Base-by-base conservation (phyloP, 805 yeast genomes). In the Myxozyma udenii region DNA sequence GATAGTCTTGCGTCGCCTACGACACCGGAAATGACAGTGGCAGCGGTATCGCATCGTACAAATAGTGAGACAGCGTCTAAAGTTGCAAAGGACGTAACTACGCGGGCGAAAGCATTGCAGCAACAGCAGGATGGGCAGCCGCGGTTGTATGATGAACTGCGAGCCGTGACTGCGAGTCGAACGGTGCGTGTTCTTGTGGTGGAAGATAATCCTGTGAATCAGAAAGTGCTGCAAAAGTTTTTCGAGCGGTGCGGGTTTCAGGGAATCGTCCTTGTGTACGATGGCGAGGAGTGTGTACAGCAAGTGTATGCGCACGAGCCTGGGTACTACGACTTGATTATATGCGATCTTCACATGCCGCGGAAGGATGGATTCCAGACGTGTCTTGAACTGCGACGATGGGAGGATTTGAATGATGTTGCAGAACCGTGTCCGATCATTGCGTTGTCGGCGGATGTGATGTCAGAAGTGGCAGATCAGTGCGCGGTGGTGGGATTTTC, bases 141-240 rank as follows among this genome's bases (percentile, higher is more conserved):
- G 9, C 33, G 14, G 9, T 9, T 9, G 14, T 28, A 28, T 28
- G 53, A 55, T 21, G 62, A 57, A 6, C 46, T 67, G 26, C 50
- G 46, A 37, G 52, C 46, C 7, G 45, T 44, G 12, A 41, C 56
- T 26, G 43, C 18, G 4, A 58, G 44, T 6, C 42, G 41, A n/a
- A 40, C 49, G 22, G 55, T 50, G 30, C 57, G 61, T 49, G 79
- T 89, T 21, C 70, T 89, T 46, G 86, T 89, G n/a, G 96, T 95
- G 0, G 97, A 89, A 65, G 96, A 89, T 63, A 89, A 89, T 62
- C 72, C 78, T 57, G 95, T 89, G 7, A 89, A 89, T 63, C 96
- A 88, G 67, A 95, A 88, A 70, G 96, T 89, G 21, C 85, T 88
- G 60, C 80, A 77, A 35, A 59, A 60, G 51, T 67, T 66, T 48